Percentiles rank a stretch among this genome's conserved stretches.
Conservation (phyloP, 768 basidiomycete species). For the Pulveroboletus ravenelii region DNA sequence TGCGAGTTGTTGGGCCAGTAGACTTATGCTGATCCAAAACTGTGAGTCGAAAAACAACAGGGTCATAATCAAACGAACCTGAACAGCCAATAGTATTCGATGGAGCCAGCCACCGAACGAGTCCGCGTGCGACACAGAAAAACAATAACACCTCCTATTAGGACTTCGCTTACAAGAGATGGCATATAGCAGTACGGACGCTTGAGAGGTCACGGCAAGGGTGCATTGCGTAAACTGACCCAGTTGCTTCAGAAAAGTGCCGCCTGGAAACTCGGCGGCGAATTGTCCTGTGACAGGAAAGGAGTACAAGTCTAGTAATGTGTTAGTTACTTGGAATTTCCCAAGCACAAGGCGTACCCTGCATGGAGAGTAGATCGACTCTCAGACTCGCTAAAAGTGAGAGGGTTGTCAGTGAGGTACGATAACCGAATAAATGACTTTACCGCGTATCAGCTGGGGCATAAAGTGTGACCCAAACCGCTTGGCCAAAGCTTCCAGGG, state of each 20-base stretch:
- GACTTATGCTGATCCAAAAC: constrained; percentile 31
- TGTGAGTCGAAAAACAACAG: not conserved
- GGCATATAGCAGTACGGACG: constrained; percentile 14
- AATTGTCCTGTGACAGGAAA: constrained; percentile 23
- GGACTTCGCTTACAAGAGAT: constrained; percentile 19
- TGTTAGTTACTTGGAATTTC: not conserved
- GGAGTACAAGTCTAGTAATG: constrained; percentile 11
- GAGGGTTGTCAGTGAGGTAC: constrained; percentile 6
- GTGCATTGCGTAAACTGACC: constrained; percentile 18
- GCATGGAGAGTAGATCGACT: constrained; percentile 18
- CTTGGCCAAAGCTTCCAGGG: constrained; percentile 20
- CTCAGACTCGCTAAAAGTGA: constrained; percentile 20
- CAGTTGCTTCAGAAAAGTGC: constrained; percentile 27
- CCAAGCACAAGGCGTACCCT: constrained; percentile 8
- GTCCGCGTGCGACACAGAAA: constrained; percentile 27
- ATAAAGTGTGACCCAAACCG: constrained; percentile 36
- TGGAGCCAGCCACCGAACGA: constrained; percentile 32
- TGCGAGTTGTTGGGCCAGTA: constrained; percentile 35
- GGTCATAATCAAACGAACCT: constrained; percentile 25
- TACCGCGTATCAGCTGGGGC: constrained; percentile 38
- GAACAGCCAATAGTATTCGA: constrained; percentile 33
- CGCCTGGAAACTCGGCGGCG: constrained; percentile 35
- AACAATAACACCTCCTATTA: constrained; percentile 27
- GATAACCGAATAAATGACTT: not conserved
- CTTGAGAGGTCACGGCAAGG: constrained; percentile 27